A percentile compares a stretch with the other conserved stretches of the same genome.
Evolutionary conservation across 2,329 filamentous ascomycete species (phyloP).

Genomic region (Gnomoniopsis sp.): DNA sequence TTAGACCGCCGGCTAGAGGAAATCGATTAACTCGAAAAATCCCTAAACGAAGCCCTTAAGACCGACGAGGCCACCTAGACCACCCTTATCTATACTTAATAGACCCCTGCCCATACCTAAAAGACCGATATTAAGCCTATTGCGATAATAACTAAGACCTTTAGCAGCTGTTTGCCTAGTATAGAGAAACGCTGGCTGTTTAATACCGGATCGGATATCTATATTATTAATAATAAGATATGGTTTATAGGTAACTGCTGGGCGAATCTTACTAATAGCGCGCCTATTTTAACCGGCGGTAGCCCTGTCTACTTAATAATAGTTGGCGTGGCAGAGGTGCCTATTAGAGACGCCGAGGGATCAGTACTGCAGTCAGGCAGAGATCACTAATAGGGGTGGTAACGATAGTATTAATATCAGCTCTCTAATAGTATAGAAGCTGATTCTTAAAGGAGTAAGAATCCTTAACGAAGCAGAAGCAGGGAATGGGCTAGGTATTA

Average conservation of each 20-base stretch:
- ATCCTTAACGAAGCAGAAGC: not conserved
- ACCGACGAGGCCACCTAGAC: too few relatives aligned
- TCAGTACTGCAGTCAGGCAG: not conserved
- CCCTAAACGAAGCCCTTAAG: too few relatives aligned
- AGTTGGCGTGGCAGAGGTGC: not conserved
- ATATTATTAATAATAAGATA: not conserved
- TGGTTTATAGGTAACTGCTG: not conserved
- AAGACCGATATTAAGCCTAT: too few relatives aligned
- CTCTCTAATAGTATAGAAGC: not conserved
- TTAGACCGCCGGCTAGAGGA: too few relatives aligned
- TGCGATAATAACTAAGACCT: too few relatives aligned
- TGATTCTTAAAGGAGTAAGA: not conserved
- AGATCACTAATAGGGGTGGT: not conserved
- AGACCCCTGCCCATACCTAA: too few relatives aligned
- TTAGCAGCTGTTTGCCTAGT: too few relatives aligned
- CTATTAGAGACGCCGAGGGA: too few relatives aligned
- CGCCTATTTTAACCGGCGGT: not conserved
- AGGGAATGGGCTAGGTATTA: not conserved
- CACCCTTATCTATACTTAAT: too few relatives aligned
- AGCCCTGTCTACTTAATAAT: not conserved
- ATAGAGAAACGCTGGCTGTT: not conserved
- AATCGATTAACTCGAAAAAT: too few relatives aligned
- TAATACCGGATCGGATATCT: not conserved
- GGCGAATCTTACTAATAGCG: not conserved
- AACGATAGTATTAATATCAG: not conserved